Evolutionary conservation across 2,329 filamentous ascomycete species (phyloP), one percentile per base, ranked within the genome.

Genomic region (Colletotrichum abscissum): DNA sequence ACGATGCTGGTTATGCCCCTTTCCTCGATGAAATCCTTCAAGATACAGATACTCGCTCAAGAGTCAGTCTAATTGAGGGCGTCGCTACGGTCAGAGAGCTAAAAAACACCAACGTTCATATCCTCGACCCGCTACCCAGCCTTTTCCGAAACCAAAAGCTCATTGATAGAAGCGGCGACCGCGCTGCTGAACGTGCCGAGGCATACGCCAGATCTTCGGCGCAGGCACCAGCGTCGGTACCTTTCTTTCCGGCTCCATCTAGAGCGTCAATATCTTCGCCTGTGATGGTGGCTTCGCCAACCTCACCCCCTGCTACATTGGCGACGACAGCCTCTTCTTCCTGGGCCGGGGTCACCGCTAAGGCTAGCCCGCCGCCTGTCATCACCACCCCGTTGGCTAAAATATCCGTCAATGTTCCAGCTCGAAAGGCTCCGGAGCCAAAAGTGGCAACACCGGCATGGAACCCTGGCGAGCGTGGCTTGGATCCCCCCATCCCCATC

Each of bases 1-100:
- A 92, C 76, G 90, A 92, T 77, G 84, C 88, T 30, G 86, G 87
- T 8, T 92, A 92, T 76, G 88, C 88, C 5, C 86, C 89, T 9
- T 89, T 92, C 75, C 80, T 92, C 24, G 86, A 90, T 76, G 86
- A 90, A 72, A 80, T 91, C 4, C 80, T 88, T 28, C 82, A 83
- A 57, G 86, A 89, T 49, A 81, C 85, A 12, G 76, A 78, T 8
- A 82, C 79, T 26, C 83, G 83, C 26, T 76, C 82, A 38, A 86
- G 86, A 65, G 81, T 92, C 70, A 86, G 84, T 58, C 82, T 92
- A 26, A 80, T 92, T 26, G 89, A 91, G 76, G 89, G 89, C 4
- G 78, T 80, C 7, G 86, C 88, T 1, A 84, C 85, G 2, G 86
- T 86, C n/a, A 83, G 82, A 28, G 88, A 90, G 72, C 83, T 91